Evolutionary conservation across 2,329 filamentous ascomycete genomes (phyloP), one percentile per base, ranked within the genome.

Genomic region (Colletotrichum phormii): DNA sequence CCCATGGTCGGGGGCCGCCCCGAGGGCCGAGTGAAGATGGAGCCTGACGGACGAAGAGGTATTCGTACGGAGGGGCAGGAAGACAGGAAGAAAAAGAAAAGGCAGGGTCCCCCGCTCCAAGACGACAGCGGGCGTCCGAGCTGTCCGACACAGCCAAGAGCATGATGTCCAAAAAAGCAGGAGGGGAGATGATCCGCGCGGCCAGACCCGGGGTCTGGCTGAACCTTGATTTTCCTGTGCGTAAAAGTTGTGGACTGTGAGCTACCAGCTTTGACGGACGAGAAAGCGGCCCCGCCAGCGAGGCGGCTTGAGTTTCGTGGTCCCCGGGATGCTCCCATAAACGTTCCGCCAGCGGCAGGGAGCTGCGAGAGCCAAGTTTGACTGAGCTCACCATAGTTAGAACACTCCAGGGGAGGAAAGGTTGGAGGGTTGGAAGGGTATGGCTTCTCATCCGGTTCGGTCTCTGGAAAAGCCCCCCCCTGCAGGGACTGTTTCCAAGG

Each of bases 171-270:
- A 64, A 59, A 54, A 53, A 54, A 72, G 37, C 24, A 33, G n/a
- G 33, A 60, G 24, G 33, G 42, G 35, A 35, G 64, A 53, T 53
- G 64, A 71, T 71, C 69, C 62, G 64, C 62, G 64, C 33, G 64
- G 57, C 64, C 35, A 57, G 26, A 62, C 15, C 35, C 60, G 37
- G 37, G 51, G 42, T 53, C 57, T 63, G 49, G 22, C 33, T 55
- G 57, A 71, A 67, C 63, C 58, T 71, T 71, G 22, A 58, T 53
- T 18, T 49, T 49, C 11, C 18, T n/a, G 42, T 46, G 42, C 3
- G 35, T 42, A 42, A 42, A 42, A 18, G 4, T 12, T 15, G 26
- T 6, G 55, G 53, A 1, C 46, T 51, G 15, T 31, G 37, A 37
- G 42, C 8, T 42, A 18, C 42, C 26, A 42, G 42, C n/a, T 67